Base-by-base conservation (phyloP, 257 asterid genomes). In the Voacanga thouarsii region DNA sequence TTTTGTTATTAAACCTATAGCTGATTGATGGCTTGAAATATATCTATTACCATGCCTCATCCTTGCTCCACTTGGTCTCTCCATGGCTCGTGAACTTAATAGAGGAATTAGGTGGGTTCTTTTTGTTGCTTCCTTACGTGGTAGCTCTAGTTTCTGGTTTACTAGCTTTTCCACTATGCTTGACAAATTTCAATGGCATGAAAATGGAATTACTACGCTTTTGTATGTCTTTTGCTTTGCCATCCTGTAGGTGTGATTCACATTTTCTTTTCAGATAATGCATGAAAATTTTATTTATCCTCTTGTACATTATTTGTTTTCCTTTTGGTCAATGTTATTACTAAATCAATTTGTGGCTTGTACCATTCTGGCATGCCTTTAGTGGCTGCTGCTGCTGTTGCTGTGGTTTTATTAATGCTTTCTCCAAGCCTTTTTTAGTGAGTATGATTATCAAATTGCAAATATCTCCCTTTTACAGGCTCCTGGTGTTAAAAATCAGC, bases 401-500 rank as follows among this genome's bases (percentile, higher is more conserved):
- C 12, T 30, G 1, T 47, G n/a, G 5, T 21, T 55, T 7, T 55
- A 21, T 55, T 55, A 26, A 55, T 55, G 61, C 61, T 55, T 55
- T 55, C 47, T 55, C 61, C 14, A 12, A 51, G 30, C 50, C 21
- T 12, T 60, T 56, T 16, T 2, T 10, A 45, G 21, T 24, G 43
- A n/a, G 26, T 24, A 12, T 61, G 47, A 26, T 26, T 45, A 71
- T 45, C 76, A 71, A 68, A 81, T 80, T 61, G n/a, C 37, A 6
- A 2, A 16, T 23, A 77, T 79, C 61, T 80, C 30, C 81, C 50
- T 56, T 75, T 86, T 88, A 78, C 83, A 94, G 98, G 94, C 90
- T 94, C 78, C 90, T 94, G 97, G 99, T 96, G 74, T 75, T 93
- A 76, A 96, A 90, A 85, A 88, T 96, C 81, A 89, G 97, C 89